These are phyloP conservation scores for Magnolia kwangsiensis DNA, from an alignment of 164 flowering plant genomes.

Conservation along the genomic window DNA sequence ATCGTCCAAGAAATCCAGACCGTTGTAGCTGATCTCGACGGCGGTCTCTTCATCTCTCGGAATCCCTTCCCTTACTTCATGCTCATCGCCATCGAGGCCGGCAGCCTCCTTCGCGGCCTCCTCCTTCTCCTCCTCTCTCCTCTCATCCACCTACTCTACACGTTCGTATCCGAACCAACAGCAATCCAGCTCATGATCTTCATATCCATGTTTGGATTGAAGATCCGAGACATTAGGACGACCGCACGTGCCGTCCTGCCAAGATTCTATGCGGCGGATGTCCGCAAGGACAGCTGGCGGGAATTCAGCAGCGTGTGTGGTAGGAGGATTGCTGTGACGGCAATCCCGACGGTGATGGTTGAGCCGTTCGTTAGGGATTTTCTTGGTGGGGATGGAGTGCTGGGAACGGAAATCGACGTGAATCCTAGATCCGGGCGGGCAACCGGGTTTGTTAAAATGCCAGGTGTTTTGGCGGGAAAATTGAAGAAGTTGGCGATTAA, in stretches of 20 bases:
- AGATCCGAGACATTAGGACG: conserved; percentile 77
- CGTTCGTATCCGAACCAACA: conserved; percentile 65
- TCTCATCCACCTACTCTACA: conserved; percentile 52
- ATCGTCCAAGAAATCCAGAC: conserved; percentile 7
- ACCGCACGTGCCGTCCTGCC: conserved; percentile 80
- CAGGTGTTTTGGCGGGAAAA: conserved; percentile 70
- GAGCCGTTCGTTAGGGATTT: conserved; percentile 79
- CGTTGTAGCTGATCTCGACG: conserved; percentile 91
- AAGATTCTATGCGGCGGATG: conserved; percentile 73
- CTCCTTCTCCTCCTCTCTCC: conserved; percentile 69
- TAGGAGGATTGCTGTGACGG: conserved; percentile 73
- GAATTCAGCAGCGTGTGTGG: conserved; percentile 52
- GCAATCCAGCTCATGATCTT: conserved; percentile 76
- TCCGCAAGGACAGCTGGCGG: conserved; percentile 64
- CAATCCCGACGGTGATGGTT: conserved; percentile 85
- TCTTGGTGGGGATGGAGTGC: conserved; percentile 77
- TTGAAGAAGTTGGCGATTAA: conserved; percentile 51
- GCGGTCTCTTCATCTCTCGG: conserved; percentile 62
- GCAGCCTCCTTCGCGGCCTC: conserved; percentile 78
- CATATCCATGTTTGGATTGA: conserved; percentile 69
- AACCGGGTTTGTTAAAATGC: conserved; percentile 74
- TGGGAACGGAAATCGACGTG: conserved; percentile 91
- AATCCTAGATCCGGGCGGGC: conserved; percentile 64
- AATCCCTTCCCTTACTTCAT: conserved; percentile 88
- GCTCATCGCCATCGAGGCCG: conserved; percentile 91